Percentiles rank a stretch among this genome's conserved stretches.
These are phyloP conservation scores for Aspergillus novoparasiticus DNA, from an alignment of 2,329 filamentous ascomycete species.

Conservation along the genomic window DNA sequence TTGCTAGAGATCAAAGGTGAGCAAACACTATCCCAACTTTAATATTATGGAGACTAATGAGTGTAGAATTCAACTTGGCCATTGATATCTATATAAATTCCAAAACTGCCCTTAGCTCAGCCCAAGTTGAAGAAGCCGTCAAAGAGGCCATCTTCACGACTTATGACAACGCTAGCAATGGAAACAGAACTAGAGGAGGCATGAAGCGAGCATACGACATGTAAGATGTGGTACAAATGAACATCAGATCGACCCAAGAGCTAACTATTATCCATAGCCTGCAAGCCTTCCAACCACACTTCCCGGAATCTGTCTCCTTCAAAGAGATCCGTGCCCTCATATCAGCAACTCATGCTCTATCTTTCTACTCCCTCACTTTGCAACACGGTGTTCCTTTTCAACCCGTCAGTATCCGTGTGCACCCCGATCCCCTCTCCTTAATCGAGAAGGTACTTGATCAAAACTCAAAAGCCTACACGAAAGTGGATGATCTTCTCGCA, in stretches of 20 bases:
- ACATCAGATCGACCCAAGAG: neutral
- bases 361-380: constrained; percentile 65
- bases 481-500: constrained; percentile 64
- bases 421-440: constrained; percentile 60
- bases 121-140: constrained; percentile 56
- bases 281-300: constrained; percentile 46
- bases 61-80: constrained; percentile 44
- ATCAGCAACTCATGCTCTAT: constrained; percentile 64
- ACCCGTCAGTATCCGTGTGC: constrained; percentile 67
- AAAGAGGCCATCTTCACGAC: constrained; percentile 55
- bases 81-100: constrained; percentile 43
- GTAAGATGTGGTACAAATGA: constrained; percentile 36
- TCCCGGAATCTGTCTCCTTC: constrained; percentile 43
- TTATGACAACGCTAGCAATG: constrained; percentile 68
- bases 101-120: constrained; percentile 40
- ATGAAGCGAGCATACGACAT: constrained; percentile 64
- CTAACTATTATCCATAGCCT: constrained; percentile 31
- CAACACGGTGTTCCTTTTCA: constrained; percentile 68
- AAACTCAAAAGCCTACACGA: constrained; percentile 63
- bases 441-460: constrained; percentile 64
- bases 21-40: neutral
- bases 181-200: constrained; percentile 63
- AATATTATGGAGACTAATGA: constrained; percentile 16
- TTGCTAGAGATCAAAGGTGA: constrained; percentile 53
- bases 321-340: constrained; percentile 57